Conservation (phyloP, 306 rosid species). For the Cicer pinnatifidum region DNA sequence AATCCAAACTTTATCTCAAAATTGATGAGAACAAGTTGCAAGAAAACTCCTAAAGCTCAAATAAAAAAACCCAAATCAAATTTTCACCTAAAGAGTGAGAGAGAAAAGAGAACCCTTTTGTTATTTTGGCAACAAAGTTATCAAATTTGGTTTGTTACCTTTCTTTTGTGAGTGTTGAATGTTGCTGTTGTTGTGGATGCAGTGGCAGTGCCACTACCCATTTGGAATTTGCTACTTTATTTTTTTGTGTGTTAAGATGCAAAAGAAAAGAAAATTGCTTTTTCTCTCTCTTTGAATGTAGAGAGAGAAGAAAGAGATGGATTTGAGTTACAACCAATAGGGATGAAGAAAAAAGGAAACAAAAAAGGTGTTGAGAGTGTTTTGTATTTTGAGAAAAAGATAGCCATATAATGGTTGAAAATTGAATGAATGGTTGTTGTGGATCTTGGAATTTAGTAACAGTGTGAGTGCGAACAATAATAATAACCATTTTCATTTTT, state of each 20-base stretch:
- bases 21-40: constrained; percentile 19
- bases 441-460: constrained; percentile 80
- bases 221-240: constrained; percentile 45
- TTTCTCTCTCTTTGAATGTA: constrained; percentile 24
- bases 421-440: constrained; percentile 40
- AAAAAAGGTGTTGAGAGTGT: constrained; percentile 1
- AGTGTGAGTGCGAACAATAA: constrained; percentile 76
- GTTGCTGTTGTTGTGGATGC: constrained; percentile 33
- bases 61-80: constrained; percentile 37
- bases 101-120: constrained; percentile 35
- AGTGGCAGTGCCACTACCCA: constrained; percentile 44
- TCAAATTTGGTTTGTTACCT: constrained; percentile 54
- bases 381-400: constrained; percentile 11
- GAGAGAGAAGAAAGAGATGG: constrained; percentile 45
- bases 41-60: constrained; percentile 30
- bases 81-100: neutral
- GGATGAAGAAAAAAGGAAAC: constrained; percentile 39
- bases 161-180: neutral
- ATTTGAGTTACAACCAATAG: constrained; percentile 54
- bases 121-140: constrained; percentile 29
- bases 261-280: constrained; percentile 5
- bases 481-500: constrained; percentile 64
- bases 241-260: neutral
- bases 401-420: constrained; percentile 26
- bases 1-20: constrained; percentile 25